Evolutionary conservation across 805 yeast genomes (phyloP).

Genomic region (Yamadazyma sp.): DNA sequence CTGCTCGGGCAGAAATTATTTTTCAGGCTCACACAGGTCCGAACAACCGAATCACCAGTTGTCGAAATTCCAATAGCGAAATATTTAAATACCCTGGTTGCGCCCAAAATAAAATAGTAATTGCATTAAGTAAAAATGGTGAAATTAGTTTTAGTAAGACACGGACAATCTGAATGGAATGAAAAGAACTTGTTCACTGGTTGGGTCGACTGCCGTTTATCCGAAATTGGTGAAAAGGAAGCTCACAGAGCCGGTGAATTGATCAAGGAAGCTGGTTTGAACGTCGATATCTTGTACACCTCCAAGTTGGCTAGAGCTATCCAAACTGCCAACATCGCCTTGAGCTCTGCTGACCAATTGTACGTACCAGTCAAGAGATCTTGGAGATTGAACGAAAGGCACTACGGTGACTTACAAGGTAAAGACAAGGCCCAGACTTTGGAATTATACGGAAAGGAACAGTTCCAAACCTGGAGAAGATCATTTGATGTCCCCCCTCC

Average conservation of each 20-base stretch:
- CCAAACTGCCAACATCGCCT: constrained; percentile 94
- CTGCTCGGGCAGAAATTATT: background rate
- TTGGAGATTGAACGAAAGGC: constrained; percentile 99
- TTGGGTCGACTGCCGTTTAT: constrained; percentile 93
- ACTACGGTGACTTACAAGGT: constrained; percentile 98
- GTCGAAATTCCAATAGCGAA: constrained; percentile 11
- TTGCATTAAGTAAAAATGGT: constrained; percentile 31
- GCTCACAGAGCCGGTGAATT: constrained; percentile 93
- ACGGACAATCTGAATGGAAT: constrained; percentile 99
- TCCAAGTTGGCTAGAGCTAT: constrained; percentile 92
- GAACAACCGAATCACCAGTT: constrained; percentile 19
- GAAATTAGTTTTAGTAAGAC: constrained; percentile 90
- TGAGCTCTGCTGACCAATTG: constrained; percentile 82
- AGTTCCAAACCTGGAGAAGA: constrained; percentile 97
- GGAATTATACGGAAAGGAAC: constrained; percentile 82
- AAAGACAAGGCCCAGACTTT: constrained; percentile 95
- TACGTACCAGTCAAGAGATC: constrained; percentile 91
- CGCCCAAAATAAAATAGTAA: constrained; percentile 3
- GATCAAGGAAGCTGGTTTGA: constrained; percentile 79
- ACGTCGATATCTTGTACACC: constrained; percentile 88
- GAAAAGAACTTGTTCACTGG: constrained; percentile 98
- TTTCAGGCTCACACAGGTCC: constrained; percentile 16
- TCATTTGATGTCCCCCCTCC: constrained; percentile 97
- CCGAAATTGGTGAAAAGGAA: constrained; percentile 83
- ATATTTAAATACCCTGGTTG: constrained; percentile 4